A percentile compares a stretch with the other conserved stretches of the same genome.
These are phyloP conservation scores for Takashimella tepidaria DNA, from an alignment of 1,284 basidiomycete species.

Conservation along the genomic window DNA sequence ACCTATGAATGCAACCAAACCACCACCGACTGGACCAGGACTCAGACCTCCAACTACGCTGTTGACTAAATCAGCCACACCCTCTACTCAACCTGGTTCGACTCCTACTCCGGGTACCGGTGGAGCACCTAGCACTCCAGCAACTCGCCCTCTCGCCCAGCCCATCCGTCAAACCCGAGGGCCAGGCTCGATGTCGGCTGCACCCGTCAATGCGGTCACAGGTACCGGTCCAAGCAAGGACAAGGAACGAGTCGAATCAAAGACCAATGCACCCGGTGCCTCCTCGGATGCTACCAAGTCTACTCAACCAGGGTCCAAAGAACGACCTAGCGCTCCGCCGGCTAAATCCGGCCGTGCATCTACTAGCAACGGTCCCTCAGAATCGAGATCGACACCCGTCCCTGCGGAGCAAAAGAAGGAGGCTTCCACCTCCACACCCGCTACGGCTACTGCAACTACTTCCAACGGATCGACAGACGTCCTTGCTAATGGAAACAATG, in stretches of 20 bases:
- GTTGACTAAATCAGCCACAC: neutral
- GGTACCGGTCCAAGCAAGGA: constrained; percentile 29
- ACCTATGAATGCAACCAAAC: constrained; percentile 47
- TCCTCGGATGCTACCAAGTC: too few species aligned
- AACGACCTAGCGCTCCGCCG: neutral
- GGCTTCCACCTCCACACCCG: too few species aligned
- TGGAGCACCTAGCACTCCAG: neutral
- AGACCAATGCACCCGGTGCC: neutral
- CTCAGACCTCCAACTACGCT: constrained; percentile 8
- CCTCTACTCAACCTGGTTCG: neutral
- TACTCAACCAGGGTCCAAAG: neutral
- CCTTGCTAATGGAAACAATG: constrained; percentile 36
- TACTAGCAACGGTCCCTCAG: neutral
- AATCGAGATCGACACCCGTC: too few species aligned
- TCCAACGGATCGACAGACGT: neutral
- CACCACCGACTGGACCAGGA: constrained; percentile 10
- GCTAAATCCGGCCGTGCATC: too few species aligned
- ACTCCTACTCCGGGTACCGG: neutral
- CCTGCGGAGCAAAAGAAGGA: constrained; percentile 20
- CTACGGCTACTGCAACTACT: too few species aligned
- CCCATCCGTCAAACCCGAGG: constrained; percentile 13
- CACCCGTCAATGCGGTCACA: constrained; percentile 3
- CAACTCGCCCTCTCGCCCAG: constrained; percentile 14
- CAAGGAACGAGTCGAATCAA: constrained; percentile 18
- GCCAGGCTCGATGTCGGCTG: constrained; percentile 8